A percentile compares a stretch with the other conserved stretches of the same genome.
Conservation (phyloP, 208 protist species). For the Leptomonas seymouri region DNA sequence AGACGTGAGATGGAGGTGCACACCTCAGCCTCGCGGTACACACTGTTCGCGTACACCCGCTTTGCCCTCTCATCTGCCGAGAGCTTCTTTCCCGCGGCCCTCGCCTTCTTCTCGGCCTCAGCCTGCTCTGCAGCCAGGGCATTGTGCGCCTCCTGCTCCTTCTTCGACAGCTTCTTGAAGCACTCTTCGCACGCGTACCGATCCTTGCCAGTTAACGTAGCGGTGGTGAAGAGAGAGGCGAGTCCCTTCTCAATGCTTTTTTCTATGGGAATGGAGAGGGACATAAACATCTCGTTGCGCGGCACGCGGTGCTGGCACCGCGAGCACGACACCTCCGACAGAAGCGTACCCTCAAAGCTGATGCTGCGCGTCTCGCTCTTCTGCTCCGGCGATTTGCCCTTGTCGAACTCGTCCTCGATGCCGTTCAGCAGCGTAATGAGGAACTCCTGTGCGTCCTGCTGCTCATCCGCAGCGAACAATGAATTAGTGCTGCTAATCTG, state of each 20-base stretch:
- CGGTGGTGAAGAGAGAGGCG: slow-evolving; percentile 46
- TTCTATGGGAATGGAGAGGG: slow-evolving; percentile 77
- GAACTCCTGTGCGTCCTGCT: slow-evolving; percentile 93
- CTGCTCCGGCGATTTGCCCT: slow-evolving; percentile 54
- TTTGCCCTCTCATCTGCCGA: slow-evolving; percentile 25
- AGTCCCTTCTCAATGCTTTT: slow-evolving; percentile 64
- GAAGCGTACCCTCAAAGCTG: slow-evolving; percentile 73
- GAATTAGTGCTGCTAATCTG: slow-evolving; percentile 53
- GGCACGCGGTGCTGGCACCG: slow-evolving; percentile 46
- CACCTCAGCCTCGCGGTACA: slow-evolving; percentile 82
- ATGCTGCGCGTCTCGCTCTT: slow-evolving; percentile 51
- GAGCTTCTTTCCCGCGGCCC: slow-evolving; percentile 37
- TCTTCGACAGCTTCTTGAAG: slow-evolving; percentile 62
- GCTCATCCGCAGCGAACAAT: slow-evolving; percentile 76
- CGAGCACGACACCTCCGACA: slow-evolving; percentile 65
- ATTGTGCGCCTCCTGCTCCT: slow-evolving; percentile 74
- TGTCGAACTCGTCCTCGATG: slow-evolving; percentile 84
- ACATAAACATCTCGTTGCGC: slow-evolving; percentile 87
- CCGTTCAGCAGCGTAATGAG: slow-evolving; percentile 85
- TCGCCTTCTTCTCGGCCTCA: slow-evolving; percentile 31
- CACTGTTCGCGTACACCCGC: slow-evolving; percentile 50
- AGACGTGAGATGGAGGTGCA: slow-evolving; percentile 59
- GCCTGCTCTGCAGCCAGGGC: slow-evolving; percentile 40
- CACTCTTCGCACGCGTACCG: slow-evolving; percentile 87
- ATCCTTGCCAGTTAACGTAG: slow-evolving; percentile 57